These are phyloP conservation scores for Umbelopsis ramanniana DNA, from an alignment of 192 early-diverging fungal species.

Conservation along the genomic window DNA sequence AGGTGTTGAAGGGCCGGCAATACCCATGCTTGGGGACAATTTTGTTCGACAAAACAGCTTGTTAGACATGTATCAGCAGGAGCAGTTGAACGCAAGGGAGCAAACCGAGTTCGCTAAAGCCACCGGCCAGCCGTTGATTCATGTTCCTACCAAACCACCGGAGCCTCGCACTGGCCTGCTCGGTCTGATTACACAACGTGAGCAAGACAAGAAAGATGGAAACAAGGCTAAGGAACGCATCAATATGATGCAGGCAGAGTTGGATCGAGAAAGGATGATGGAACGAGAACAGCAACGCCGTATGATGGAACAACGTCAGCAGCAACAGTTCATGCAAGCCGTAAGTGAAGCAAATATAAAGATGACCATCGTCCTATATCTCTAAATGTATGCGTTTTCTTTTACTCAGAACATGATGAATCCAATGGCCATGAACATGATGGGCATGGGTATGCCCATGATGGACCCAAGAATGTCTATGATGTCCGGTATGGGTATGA, in stretches of 20 bases:
- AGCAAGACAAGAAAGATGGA: slow-evolving; percentile 38
- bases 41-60: slow-evolving; percentile 45
- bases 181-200: slow-evolving; percentile 46
- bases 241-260: slow-evolving; percentile 24
- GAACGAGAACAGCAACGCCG: slow-evolving; percentile 39
- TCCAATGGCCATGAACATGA: background rate
- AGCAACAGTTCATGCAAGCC: slow-evolving; percentile 25
- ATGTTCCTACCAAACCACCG: slow-evolving; percentile 40
- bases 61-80: slow-evolving; percentile 36
- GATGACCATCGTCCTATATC: background rate
- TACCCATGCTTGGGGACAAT: slow-evolving; percentile 36
- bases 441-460: slow-evolving; percentile 28
- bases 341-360: slow-evolving; percentile 1
- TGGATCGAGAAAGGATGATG: slow-evolving; percentile 33
- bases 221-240: slow-evolving; percentile 23
- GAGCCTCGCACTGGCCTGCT: slow-evolving; percentile 44
- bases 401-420: slow-evolving; percentile 2
- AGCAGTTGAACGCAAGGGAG: slow-evolving; percentile 40
- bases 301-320: slow-evolving; percentile 40
- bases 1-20: slow-evolving; percentile 35
- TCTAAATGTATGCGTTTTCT: background rate
- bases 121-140: slow-evolving; percentile 40
- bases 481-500: slow-evolving; percentile 28
- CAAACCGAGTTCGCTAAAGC: slow-evolving; percentile 40
- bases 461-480: slow-evolving; percentile 20